A percentile compares a stretch with the other conserved stretches of the same genome.
phyloP scores from a whole-genome alignment of 768 basidiomycete genomes.

The Termitomyces sp. region DNA sequence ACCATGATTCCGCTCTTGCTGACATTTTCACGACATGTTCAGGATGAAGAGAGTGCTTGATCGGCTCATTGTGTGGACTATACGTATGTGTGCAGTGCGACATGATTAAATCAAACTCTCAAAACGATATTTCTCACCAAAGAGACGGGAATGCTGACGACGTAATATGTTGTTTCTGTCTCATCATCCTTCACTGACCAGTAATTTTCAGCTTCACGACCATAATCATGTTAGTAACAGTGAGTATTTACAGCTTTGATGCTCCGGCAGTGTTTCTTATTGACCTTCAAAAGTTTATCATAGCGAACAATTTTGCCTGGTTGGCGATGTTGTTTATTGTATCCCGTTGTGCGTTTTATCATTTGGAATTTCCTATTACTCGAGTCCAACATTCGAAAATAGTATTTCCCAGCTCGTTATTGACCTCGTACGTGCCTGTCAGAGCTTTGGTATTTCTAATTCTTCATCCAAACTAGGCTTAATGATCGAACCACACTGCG shows the following conservation, averaged over 20 bases:
- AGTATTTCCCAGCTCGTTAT: neutral
- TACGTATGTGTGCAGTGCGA: neutral
- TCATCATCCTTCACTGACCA: neutral
- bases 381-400: neutral
- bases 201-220: neutral
- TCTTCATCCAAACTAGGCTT: neutral
- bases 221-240: neutral
- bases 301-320: neutral
- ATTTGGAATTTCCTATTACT: neutral
- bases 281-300: neutral
- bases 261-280: too few species aligned
- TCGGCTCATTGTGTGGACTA: neutral
- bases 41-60: conserved; percentile 2
- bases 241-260: neutral
- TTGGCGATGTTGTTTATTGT: neutral
- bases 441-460: too few species aligned
- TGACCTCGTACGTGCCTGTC: neutral
- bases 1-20: too few species aligned
- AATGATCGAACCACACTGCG: neutral
- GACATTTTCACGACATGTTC: too few species aligned
- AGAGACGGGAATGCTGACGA: conserved; percentile 1
- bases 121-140: too few species aligned
- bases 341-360: neutral
- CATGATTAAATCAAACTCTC: too few species aligned
- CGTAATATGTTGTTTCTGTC: neutral